Percentiles rank a stretch among this genome's conserved stretches.
phyloP scores from a whole-genome alignment of 2,329 filamentous ascomycete genomes.

The Botryosphaeria dothidea region DNA sequence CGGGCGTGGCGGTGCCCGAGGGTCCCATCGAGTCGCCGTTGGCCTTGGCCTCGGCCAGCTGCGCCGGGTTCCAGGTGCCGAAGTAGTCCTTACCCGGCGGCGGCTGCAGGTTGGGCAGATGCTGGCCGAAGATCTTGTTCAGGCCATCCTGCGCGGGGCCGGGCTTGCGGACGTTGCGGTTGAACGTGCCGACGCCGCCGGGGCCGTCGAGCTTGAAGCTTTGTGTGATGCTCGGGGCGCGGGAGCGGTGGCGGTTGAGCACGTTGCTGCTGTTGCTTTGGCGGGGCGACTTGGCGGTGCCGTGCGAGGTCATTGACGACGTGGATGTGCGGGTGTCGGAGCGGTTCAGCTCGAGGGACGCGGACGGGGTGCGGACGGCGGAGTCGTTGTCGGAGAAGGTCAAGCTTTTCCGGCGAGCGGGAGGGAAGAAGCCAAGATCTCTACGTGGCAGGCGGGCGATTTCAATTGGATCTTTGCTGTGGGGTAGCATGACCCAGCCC shows the following conservation, averaged over 20 bases:
- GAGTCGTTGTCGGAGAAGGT: constrained; percentile 61
- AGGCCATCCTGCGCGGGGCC: constrained; percentile 83
- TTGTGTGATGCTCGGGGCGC: constrained; percentile 35
- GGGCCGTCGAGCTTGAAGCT: constrained; percentile 69
- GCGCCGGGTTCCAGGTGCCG: constrained; percentile 40
- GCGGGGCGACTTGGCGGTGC: constrained; percentile 39
- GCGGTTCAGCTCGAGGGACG: constrained; percentile 63
- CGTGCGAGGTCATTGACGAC: constrained; percentile 32
- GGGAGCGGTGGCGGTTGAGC: constrained; percentile 39
- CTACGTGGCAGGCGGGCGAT: constrained; percentile 81
- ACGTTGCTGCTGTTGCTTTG: constrained; percentile 39
- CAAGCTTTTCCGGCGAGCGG: constrained; percentile 81
- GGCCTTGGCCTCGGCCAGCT: constrained; percentile 21
- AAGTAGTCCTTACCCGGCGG: constrained; percentile 58
- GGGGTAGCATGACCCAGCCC: constrained; percentile 82
- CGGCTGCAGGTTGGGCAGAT: constrained; percentile 73
- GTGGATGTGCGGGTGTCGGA: constrained; percentile 37
- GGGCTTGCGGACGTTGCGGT: constrained; percentile 67
- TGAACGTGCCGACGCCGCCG: constrained; percentile 84
- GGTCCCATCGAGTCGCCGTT: constrained; percentile 28
- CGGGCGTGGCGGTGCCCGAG: constrained; percentile 26
- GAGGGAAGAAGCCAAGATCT: constrained; percentile 87
- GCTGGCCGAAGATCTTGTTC: constrained; percentile 80
- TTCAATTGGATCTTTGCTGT: constrained; percentile 70
- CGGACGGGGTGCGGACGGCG: constrained; percentile 59